Conservation (phyloP, 257 asterid genomes). For the Primulina eburnea region DNA sequence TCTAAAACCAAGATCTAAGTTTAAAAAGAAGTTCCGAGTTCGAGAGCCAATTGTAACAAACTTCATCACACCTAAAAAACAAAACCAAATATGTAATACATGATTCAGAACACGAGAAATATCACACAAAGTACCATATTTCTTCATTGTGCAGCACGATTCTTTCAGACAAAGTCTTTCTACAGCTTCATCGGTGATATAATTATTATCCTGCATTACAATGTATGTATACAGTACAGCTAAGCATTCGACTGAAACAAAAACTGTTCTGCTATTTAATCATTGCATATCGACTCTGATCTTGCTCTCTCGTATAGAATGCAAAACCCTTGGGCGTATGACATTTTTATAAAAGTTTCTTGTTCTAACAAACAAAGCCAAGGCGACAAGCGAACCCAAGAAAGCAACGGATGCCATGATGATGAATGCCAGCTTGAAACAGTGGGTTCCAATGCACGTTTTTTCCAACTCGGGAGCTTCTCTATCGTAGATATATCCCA, state of each 20-base stretch:
- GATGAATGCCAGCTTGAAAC: conserved; percentile 65
- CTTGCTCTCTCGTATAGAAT: conserved; percentile 33
- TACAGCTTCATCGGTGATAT: neutral
- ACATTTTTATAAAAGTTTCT: conserved; percentile 57
- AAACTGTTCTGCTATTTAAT: conserved; percentile 10
- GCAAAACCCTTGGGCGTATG: conserved; percentile 34
- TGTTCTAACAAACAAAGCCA: conserved; percentile 59
- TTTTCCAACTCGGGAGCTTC: conserved; percentile 38
- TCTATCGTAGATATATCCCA: conserved; percentile 71
- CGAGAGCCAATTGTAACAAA: too few relatives aligned
- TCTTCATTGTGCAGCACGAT: neutral
- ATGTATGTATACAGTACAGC: too few relatives aligned
- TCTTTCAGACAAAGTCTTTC: neutral
- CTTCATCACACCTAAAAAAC: too few relatives aligned
- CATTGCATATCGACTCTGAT: conserved; percentile 25
- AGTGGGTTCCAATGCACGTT: conserved; percentile 60
- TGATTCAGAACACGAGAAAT: neutral
- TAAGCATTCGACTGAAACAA: neutral
- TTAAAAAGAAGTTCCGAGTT: too few relatives aligned
- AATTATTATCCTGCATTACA: neutral
- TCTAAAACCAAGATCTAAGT: too few relatives aligned
- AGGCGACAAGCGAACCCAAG: conserved; percentile 63
- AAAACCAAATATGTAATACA: too few relatives aligned
- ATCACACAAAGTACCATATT: too few relatives aligned
- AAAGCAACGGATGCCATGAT: conserved; percentile 66